phyloP scores from a whole-genome alignment of 2,329 filamentous ascomycete species.

The Proliferodiscus dingleyae region DNA sequence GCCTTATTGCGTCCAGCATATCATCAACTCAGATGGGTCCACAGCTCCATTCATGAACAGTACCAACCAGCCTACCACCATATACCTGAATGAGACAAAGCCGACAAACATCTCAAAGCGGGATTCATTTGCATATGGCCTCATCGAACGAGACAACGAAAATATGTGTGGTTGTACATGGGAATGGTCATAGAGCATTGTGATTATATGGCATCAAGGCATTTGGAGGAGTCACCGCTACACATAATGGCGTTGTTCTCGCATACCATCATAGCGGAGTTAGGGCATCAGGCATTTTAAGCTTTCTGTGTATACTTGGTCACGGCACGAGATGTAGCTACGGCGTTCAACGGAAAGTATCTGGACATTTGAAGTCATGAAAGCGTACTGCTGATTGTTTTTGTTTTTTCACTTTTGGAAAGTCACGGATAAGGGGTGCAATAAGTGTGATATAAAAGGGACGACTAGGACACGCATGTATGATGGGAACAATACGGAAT shows the following conservation, averaged over 20 bases:
- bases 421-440: no score
- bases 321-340: not conserved
- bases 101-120: conserved; percentile 15
- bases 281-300: not conserved
- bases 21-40: conserved; percentile 48
- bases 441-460: not conserved
- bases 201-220: not conserved
- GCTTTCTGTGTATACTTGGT: not conserved
- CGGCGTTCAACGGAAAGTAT: not conserved
- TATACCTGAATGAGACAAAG: conserved; percentile 29
- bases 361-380: no score
- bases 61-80: conserved; percentile 19
- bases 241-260: not conserved
- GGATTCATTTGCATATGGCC: not conserved
- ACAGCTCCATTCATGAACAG: conserved; percentile 18
- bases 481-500: not conserved
- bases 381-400: no score
- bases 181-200: not conserved
- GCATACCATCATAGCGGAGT: not conserved
- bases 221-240: not conserved
- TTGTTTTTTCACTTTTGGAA: no score
- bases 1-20: conserved; percentile 63
- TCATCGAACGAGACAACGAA: not conserved
- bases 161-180: not conserved
- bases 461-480: not conserved